Base-by-base conservation (phyloP, 2,329 filamentous ascomycete species). In the Alternaria tenuissima region DNA sequence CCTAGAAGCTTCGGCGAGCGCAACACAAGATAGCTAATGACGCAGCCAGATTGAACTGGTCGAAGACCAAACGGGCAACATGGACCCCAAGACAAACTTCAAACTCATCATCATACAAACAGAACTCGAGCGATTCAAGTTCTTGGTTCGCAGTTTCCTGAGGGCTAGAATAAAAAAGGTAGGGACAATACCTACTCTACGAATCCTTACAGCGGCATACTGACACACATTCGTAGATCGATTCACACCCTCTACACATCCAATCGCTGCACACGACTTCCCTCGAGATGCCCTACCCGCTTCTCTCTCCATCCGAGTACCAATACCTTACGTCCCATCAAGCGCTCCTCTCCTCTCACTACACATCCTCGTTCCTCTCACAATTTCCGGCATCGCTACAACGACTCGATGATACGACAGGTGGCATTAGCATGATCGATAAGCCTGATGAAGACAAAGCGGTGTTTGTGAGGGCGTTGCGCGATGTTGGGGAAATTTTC, bases 51-150 rank as follows among this genome's bases (percentile, higher is more conserved):
- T 83, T 67, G 80, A 82, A 66, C 70, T 79, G 14, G 81, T 85
- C 26, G 84, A 85, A 71, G 78, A 82, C 63, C 77, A 94, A 85
- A 94, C 91, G 12, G 91, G 91, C 63, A 89, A 91, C 74, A 91
- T 94, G 88, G 93, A 96, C 73, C 91, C 94, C 47, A 93, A 91
- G 78, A 90, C 92, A 65, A 98, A 97, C 77, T 97, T 99, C 78
- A 88, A 89, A 62, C 89, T 98, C 73, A 97, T 97, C 49, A 91
- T 99, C 63, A 89, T 97, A 55, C 95, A 99, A 82, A 98, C 96
- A 7, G 95, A 99, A 81, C 87, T 99, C 55, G 94, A 97, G 78
- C 86, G 95, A 46, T 96, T 92, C 80, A 97, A 97, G 81, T 99
- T 93, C 74, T 85, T 99, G 22, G 87, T 98, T 18, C 86, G 95